Base-by-base conservation (phyloP, 1,284 basidiomycete genomes). In the Irpex sp. region DNA sequence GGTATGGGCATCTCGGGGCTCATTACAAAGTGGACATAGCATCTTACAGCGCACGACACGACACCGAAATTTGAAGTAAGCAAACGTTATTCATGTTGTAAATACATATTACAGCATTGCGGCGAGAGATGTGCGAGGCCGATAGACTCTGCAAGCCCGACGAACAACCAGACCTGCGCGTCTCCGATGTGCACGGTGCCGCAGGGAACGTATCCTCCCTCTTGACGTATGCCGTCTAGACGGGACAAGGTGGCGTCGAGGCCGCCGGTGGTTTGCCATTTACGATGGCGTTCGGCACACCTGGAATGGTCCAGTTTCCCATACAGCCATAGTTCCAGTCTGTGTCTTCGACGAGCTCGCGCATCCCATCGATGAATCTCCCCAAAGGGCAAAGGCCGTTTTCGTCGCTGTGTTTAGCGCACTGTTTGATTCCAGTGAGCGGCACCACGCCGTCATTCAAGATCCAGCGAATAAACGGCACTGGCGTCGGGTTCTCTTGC, bases 381-480 rank as follows among this genome's bases (percentile, higher is more conserved):
- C 58, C 64, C 9, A 68, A 5, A 0, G 59, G 54, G 60, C 71
- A 72, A 59, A 72, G 61, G 3, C 71, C 71, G 57, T 71, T 58
- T 61, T 69, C 69, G 62, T 69, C 64, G 13, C 49, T 13, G 36
- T 53, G 61, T 17, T 66, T 21, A 31, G 63, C 58, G 63, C 71
- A 72, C 58, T 69, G 67, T 8, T 64, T 51, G 61, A 72, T 68
- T 46, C 70, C 69, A 11, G 70, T 71, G 43, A 91, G 78, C 0
- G 90, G 89, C 1, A 91, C 76, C 1, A 87, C 81, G 1, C 82
- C 90, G 65, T 84, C 83, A 66, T 85, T 84, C 31, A 84, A 71
- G 33, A 84, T 70, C 78, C 79, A 83, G 57, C 87, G 82, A 67
- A 88, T 82, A 69, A 81, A 80, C 11, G 77, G 78, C 6, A 73